Evolutionary conservation across 345 rosid species (phyloP), one percentile per base, ranked within the genome.

Genomic region (Eucalyptus sideroxylon): DNA sequence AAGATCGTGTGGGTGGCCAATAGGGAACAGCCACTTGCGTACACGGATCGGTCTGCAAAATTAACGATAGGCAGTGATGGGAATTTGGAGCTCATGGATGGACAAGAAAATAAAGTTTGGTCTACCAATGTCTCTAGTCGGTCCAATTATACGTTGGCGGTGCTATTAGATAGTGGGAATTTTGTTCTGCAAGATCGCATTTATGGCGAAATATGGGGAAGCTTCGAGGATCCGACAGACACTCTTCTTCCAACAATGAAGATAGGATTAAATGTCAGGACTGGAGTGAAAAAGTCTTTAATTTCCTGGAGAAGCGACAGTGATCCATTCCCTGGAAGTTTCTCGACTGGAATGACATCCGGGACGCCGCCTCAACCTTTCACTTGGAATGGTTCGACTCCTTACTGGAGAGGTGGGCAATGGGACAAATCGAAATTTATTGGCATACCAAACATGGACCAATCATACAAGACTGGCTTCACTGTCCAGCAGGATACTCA

Each of bases 161-260:
- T 7, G 45, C 45, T 44, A 44, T 44, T 44, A 44, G 45, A 44
- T 44, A 44, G 45, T 44, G 45, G 45, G 45, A 44, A 44, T 44
- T 44, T 44, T 44, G 45, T 44, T 44, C 45, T 44, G 45, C 8
- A 7, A 44, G 45, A 44, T 44, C 9, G 45, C 2, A 44, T 2
- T 44, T 44, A 7, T 44, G 7, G 45, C 45, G 9, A 44, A 44
- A 7, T 44, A 44, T 44, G 45, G 95, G 92, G 92, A 65, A 93
- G 93, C 67, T 94, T 93, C 44, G 93, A 92, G 81, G 27, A 90
- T 80, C 94, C 93, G 11, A 86, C 91, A 1, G 94, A 93, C 87
- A 94, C 92, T 34, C 17, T 93, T 86, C 85, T 94, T 16, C 90
- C 92, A 5, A 91, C 87, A 30, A 94, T 94, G 95, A 93, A 91